Base-by-base conservation (phyloP, 2,329 filamentous ascomycete genomes). In the Diaporthe vaccinii region DNA sequence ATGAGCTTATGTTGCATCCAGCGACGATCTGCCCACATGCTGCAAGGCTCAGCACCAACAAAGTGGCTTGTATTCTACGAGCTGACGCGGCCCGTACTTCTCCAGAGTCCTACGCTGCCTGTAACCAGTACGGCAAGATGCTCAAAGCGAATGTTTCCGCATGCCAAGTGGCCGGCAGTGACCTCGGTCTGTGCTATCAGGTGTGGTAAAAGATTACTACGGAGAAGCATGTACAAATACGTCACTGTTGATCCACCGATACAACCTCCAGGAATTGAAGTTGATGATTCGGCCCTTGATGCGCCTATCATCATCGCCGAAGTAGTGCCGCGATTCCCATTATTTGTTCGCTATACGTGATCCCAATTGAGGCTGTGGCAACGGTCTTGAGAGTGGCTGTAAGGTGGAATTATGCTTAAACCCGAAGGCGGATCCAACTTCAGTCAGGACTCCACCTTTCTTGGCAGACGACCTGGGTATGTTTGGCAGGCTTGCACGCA, bases 391-490 rank as follows among this genome's bases (percentile, higher is more conserved):
- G 55, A 58, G 28, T 34, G 3, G 34, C 0, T 34, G 28, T 10
- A 14, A 36, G 31, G 55, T 58, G 55, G 28, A 58, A 58, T 58
- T 36, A 58, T 58, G 55, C 28, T 58, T 58, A 58, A 58, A 34
- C 14, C 55, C 55, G 55, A 58, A 31, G 8, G 28, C 28, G 28
- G 10, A 20, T 20, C 55, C 55, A 17, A 36, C 55, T 58, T 36
- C 28, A 36, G 9, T 22, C 28, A 36, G 28, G 28, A 36, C 55
- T 36, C 28, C 55, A 22, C 55, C 55, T 4, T 34, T 58, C 55
- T 58, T 34, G 28, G 55, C 28, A 17, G 55, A 58, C 17, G 55
- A 58, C 34, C 55, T 17, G 14, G 12, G 28, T 34, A 34, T 20
- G 31, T 20, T 34, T 58, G 55, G 17, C 55, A 58, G 4, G 28